These are phyloP conservation scores for Penicillium sp. DNA, from an alignment of 2,329 filamentous ascomycete species.

Conservation along the genomic window DNA sequence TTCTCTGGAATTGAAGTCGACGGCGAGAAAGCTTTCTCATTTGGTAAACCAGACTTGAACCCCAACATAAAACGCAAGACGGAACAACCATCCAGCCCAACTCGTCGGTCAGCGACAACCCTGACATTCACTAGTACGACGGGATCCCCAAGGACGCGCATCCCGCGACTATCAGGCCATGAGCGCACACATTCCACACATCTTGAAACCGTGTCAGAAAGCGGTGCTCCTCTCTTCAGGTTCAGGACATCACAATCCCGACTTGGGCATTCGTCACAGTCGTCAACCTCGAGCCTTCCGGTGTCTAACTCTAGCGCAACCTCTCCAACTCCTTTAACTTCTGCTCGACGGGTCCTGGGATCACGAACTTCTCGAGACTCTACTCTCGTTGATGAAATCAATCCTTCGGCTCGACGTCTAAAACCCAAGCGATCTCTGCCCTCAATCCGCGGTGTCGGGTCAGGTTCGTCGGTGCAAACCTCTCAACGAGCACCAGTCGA, in stretches of 20 bases:
- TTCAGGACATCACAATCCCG: conserved; percentile 67
- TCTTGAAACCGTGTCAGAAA: conserved; percentile 92
- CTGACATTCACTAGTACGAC: conserved; percentile 87
- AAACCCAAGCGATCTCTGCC: conserved; percentile 64
- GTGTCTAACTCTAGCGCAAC: conserved; percentile 62
- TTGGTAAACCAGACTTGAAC: conserved; percentile 79
- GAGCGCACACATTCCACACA: conserved; percentile 69
- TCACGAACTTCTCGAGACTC: conserved; percentile 38
- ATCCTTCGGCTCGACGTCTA: conserved; percentile 56
- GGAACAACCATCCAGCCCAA: conserved; percentile 67
- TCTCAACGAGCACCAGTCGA: conserved; percentile 44
- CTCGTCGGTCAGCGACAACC: conserved; percentile 72
- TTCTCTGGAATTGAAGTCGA: conserved; percentile 85
- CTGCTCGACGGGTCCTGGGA: conserved; percentile 62
- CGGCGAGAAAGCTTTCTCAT: conserved; percentile 77
- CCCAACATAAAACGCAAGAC: conserved; percentile 89
- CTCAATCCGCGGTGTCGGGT: conserved; percentile 51
- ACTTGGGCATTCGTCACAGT: conserved; percentile 67
- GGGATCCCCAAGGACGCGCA: conserved; percentile 62
- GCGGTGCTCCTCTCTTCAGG: conserved; percentile 69
- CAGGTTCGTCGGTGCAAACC: conserved; percentile 30
- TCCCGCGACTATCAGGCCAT: conserved; percentile 74
- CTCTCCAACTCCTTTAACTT: conserved; percentile 59
- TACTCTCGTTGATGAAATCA: conserved; percentile 46
- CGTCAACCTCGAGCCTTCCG: conserved; percentile 65